Evolutionary conservation across 2,329 filamentous ascomycete genomes (phyloP).

Genomic region (Cladosporium phlei): DNA sequence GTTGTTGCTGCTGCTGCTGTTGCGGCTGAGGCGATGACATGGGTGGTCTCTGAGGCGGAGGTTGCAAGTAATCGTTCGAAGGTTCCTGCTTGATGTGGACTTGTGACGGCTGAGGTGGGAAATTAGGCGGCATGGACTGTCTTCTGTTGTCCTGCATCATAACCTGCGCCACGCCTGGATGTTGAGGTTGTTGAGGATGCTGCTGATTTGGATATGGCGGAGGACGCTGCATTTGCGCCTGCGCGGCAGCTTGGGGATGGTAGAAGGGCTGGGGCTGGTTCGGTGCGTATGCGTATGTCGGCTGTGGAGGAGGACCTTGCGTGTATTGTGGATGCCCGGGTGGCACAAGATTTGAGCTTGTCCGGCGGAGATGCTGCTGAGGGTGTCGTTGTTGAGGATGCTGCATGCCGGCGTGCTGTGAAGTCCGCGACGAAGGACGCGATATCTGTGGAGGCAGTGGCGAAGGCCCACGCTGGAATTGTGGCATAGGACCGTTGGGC

Average conservation of each 20-base stretch:
- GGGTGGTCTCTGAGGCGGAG: constrained; percentile 27
- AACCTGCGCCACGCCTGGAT: constrained; percentile 55
- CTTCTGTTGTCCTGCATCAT: constrained; percentile 74
- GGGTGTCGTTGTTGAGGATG: constrained; percentile 39
- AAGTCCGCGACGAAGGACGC: constrained; percentile 74
- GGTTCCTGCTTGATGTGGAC: constrained; percentile 29
- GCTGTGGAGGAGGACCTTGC: constrained; percentile 53
- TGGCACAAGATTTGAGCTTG: constrained; percentile 67
- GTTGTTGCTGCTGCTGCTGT: constrained; percentile 24
- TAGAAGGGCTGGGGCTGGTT: constrained; percentile 81
- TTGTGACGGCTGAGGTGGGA: constrained; percentile 51
- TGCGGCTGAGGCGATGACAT: constrained; percentile 33
- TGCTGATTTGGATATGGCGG: constrained; percentile 28
- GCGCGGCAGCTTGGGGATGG: constrained; percentile 55
- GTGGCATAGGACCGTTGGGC: constrained; percentile 63
- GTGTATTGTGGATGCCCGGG: constrained; percentile 55
- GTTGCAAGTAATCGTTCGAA: constrained; percentile 14
- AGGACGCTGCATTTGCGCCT: constrained; percentile 42
- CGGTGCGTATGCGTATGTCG: constrained; percentile 74
- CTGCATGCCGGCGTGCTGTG: constrained; percentile 55
- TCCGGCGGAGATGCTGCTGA: constrained; percentile 57
- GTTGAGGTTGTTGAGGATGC: constrained; percentile 27
- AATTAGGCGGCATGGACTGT: constrained; percentile 67
- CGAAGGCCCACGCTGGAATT: constrained; percentile 69
- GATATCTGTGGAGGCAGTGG: constrained; percentile 74